Percentiles rank a stretch among this genome's conserved stretches.
phyloP scores from a whole-genome alignment of 2,329 filamentous ascomycete species.

The Grosmannia penicillata region DNA sequence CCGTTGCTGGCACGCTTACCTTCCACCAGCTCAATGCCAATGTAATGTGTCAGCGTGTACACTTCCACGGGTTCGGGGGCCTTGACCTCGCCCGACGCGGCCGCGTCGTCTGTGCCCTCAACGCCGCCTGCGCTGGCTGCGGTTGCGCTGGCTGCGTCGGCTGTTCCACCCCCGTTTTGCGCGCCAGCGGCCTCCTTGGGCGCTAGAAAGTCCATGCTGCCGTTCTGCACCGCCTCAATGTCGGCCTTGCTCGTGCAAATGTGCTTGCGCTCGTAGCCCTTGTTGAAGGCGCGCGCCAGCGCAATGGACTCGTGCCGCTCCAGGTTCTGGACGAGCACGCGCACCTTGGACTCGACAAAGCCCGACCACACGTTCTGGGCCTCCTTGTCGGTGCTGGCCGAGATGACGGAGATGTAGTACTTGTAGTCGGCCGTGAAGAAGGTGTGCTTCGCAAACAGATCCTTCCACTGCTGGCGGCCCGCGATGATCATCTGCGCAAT shows the following conservation, averaged over 20 bases:
- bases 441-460: slow-evolving; percentile 75
- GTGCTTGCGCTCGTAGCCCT: slow-evolving; percentile 77
- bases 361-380: slow-evolving; percentile 80
- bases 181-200: slow-evolving; percentile 35
- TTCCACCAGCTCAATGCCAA: slow-evolving; percentile 67
- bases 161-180: slow-evolving; percentile 24
- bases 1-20: slow-evolving; percentile 46
- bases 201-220: slow-evolving; percentile 31
- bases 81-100: neutral
- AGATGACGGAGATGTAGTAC: slow-evolving; percentile 83
- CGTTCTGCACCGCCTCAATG: slow-evolving; percentile 37
- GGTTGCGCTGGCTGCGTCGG: neutral
- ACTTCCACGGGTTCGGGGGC: slow-evolving; percentile 29
- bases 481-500: slow-evolving; percentile 68
- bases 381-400: slow-evolving; percentile 70
- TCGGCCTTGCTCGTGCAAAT: slow-evolving; percentile 40
- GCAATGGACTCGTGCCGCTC: slow-evolving; percentile 69
- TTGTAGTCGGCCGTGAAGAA: slow-evolving; percentile 93
- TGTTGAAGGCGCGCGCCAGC: slow-evolving; percentile 81
- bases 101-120: slow-evolving; percentile 17
- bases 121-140: neutral
- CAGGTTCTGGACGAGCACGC: slow-evolving; percentile 68
- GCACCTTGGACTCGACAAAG: slow-evolving; percentile 83
- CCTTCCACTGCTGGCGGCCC: slow-evolving; percentile 68
- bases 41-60: slow-evolving; percentile 88